Evolutionary conservation across 768 basidiomycete genomes (phyloP), one percentile per base, ranked within the genome.

Genomic region (Suillus luteus): DNA sequence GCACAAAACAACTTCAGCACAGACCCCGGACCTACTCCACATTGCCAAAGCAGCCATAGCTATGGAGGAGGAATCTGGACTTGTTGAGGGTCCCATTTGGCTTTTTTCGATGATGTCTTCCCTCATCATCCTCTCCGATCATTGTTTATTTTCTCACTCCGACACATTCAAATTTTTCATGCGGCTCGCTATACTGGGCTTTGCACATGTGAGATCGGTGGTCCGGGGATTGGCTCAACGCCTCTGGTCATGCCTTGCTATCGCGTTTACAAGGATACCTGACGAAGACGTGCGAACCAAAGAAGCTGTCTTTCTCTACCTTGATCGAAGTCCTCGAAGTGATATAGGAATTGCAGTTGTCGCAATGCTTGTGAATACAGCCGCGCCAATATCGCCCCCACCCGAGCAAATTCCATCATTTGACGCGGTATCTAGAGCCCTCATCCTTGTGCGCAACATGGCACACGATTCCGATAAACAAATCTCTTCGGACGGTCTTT

Each of bases 171-270:
- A 76, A 61, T 75, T 83, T 41, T 68, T 82, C 49, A 65, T 82
- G 15, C 68, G 73, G 7, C 70, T 73, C 10, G 73, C 85, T 27
- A 71, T 69, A 10, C 65, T 71, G 35, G 65, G 80, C 3, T 67
- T 75, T 1, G 68, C 58, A 4, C 79, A 83, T 64, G 74, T 75
- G 55, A 71, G 75, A n/a, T 68, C 71, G 12, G 59, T 72, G 6
- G 73, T 83, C 12, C 76, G 75, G 14, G 69, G 73, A 19, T 72
- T 85, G 9, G 78, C 81, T 49, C 70, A 80, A 1, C 78, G 78
- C 41, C 72, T 83, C 24, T 89, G 86, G 86, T 78, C 76, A 59
- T 79, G 82, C 59, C 75, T 88, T 33, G 72, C 88, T 24, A 88
- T 87, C 86, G 80, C 82, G 1, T 86, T 83, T 63, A 73, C 79